A percentile compares a stretch with the other conserved stretches of the same genome.
phyloP scores from a whole-genome alignment of 1,284 basidiomycete species.

The Malassezia sp. region DNA sequence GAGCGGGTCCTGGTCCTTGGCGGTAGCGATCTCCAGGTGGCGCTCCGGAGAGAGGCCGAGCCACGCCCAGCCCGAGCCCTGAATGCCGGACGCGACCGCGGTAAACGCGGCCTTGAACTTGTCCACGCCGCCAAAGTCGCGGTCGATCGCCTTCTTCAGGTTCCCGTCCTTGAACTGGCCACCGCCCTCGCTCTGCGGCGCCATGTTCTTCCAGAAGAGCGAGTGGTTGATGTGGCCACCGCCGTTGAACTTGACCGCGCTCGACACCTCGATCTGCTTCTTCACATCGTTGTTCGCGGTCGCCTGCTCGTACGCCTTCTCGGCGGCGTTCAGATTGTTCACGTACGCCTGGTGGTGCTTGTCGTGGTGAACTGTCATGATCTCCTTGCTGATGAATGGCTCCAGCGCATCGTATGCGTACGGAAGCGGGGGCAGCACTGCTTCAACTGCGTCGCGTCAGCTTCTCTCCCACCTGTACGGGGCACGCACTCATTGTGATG shows the following conservation, averaged over 20 bases:
- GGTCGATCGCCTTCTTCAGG: constrained; percentile 68
- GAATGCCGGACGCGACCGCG: constrained; percentile 76
- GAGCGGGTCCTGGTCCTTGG: constrained; percentile 91
- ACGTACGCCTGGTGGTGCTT: constrained; percentile 67
- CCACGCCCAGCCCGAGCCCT: constrained; percentile 98
- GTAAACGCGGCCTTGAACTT: constrained; percentile 68
- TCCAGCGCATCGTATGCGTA: constrained; percentile 83
- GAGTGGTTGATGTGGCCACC: constrained; percentile 68
- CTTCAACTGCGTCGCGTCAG: constrained; percentile 2
- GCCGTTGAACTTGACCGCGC: constrained; percentile 81
- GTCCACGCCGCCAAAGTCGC: constrained; percentile 74
- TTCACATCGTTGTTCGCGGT: constrained; percentile 56
- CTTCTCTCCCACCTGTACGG: background rate
- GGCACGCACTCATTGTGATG: background rate
- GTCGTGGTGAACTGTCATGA: constrained; percentile 65
- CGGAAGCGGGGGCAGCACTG: constrained; percentile 64
- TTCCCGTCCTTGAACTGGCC: constrained; percentile 58
- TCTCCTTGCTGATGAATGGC: constrained; percentile 65
- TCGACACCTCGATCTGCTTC: constrained; percentile 71
- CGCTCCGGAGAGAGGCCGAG: constrained; percentile 51
- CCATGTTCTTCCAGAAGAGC: constrained; percentile 88
- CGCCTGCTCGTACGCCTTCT: constrained; percentile 64
- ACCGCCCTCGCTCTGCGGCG: constrained; percentile 45
- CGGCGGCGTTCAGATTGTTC: constrained; percentile 56
- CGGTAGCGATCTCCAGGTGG: constrained; percentile 68